Conservation (phyloP, 2,329 filamentous ascomycete species). For the Aurifilum marmelostoma region DNA sequence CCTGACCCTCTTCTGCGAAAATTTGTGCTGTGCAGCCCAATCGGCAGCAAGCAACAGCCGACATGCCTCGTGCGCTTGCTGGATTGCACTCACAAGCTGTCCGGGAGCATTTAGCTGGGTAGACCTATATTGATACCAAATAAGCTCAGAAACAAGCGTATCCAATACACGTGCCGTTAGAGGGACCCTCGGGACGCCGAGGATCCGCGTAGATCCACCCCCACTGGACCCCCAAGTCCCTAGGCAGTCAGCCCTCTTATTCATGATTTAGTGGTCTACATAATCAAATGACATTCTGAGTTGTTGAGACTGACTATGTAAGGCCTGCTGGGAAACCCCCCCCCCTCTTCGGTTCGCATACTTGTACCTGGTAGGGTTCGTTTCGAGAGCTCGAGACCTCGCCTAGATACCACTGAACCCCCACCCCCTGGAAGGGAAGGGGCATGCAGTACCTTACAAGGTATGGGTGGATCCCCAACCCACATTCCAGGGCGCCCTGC, state of each 20-base stretch:
- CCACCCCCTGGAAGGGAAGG: no score
- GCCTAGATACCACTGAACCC: background rate
- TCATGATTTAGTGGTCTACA: background rate
- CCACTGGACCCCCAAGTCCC: background rate
- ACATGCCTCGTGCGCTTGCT: background rate
- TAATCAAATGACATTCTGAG: no score
- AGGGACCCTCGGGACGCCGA: background rate
- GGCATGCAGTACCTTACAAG: no score
- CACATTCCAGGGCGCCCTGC: background rate
- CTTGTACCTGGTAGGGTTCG: background rate
- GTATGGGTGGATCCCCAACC: background rate
- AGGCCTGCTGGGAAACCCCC: background rate
- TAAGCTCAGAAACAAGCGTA: constrained; percentile 10
- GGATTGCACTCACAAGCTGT: background rate
- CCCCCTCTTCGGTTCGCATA: background rate
- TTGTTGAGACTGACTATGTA: background rate
- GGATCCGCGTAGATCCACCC: constrained; percentile 6
- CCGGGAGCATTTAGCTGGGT: background rate
- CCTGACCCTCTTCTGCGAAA: background rate
- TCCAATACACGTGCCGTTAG: background rate
- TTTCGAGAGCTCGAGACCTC: background rate
- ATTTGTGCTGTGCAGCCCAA: background rate
- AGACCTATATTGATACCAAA: no score
- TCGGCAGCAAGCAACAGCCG: background rate
- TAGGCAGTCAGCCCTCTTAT: no score